phyloP scores from a whole-genome alignment of 2,329 filamentous ascomycete species.

The Calonectria multiphialidica region DNA sequence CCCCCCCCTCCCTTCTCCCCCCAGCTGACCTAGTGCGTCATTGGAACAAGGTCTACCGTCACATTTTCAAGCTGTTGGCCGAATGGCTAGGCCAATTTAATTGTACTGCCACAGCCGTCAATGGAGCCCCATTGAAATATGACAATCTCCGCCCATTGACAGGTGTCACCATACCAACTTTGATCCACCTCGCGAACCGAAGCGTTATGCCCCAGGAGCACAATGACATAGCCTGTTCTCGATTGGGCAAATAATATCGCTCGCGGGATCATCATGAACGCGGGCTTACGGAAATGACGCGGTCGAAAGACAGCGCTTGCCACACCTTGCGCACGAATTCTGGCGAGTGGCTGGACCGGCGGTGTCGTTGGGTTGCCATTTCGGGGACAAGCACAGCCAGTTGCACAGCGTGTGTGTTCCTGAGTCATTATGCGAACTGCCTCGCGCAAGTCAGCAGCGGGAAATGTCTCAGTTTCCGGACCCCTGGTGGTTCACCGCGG shows the following conservation, averaged over 20 bases:
- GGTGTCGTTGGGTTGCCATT: neutral
- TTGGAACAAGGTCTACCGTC: neutral
- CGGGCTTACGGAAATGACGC: neutral
- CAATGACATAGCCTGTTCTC: neutral
- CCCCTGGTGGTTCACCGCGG: neutral
- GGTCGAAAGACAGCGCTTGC: neutral
- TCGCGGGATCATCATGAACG: no score
- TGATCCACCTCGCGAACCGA: neutral
- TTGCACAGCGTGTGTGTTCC: neutral
- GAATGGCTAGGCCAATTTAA: neutral
- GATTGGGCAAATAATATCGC: neutral
- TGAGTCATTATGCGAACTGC: neutral
- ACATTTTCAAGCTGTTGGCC: neutral
- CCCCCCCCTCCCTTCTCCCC: neutral
- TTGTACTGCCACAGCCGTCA: neutral
- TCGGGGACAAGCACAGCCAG: neutral
- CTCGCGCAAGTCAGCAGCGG: neutral
- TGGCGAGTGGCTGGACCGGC: conserved; percentile 9
- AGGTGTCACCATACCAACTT: neutral
- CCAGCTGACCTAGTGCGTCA: neutral
- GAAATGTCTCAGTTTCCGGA: neutral
- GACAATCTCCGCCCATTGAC: neutral
- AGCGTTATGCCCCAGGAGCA: neutral
- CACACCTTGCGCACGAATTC: neutral
- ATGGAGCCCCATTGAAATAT: neutral